Evolutionary conservation across 2,329 filamentous ascomycete genomes (phyloP).

Genomic region (Trichoderma sp.): DNA sequence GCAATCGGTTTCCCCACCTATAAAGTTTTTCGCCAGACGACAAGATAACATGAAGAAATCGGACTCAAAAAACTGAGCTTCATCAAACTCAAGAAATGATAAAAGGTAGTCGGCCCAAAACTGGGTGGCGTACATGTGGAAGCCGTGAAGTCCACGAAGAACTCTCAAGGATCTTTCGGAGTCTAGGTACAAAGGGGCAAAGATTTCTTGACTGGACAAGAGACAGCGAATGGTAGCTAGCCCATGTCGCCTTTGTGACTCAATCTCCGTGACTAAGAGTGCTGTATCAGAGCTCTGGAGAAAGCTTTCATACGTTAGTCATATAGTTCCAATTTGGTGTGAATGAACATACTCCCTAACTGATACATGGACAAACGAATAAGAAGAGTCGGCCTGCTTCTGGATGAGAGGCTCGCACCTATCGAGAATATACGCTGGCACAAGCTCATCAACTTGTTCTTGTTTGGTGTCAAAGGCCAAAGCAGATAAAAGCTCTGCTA

Average conservation of each 20-base stretch:
- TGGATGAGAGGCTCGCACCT: constrained; percentile 30
- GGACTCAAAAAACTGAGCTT: background rate
- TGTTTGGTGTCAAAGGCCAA: constrained; percentile 31
- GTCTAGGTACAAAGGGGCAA: background rate
- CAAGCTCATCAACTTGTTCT: constrained; percentile 14
- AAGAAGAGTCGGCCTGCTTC: constrained; percentile 28
- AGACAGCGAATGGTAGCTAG: constrained; percentile 6
- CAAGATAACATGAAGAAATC: background rate
- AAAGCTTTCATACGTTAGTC: background rate
- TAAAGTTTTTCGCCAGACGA: background rate
- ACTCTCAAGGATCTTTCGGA: background rate
- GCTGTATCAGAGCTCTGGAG: constrained; percentile 7
- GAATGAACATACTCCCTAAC: constrained; percentile 30
- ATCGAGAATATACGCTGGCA: constrained; percentile 30
- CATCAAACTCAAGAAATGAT: background rate
- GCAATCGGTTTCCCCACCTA: background rate
- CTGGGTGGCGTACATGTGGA: constrained; percentile 21
- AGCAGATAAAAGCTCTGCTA: constrained; percentile 38
- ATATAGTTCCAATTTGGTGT: too few species aligned
- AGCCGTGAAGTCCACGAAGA: constrained; percentile 8
- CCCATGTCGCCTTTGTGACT: background rate
- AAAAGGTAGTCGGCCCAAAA: constrained; percentile 22
- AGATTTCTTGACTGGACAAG: background rate
- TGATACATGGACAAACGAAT: constrained; percentile 33
- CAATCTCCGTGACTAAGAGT: background rate